A percentile compares a stretch with the other conserved stretches of the same genome.
Evolutionary conservation across 306 rosid genomes (phyloP).

Genomic region (Fragaria vesca): DNA sequence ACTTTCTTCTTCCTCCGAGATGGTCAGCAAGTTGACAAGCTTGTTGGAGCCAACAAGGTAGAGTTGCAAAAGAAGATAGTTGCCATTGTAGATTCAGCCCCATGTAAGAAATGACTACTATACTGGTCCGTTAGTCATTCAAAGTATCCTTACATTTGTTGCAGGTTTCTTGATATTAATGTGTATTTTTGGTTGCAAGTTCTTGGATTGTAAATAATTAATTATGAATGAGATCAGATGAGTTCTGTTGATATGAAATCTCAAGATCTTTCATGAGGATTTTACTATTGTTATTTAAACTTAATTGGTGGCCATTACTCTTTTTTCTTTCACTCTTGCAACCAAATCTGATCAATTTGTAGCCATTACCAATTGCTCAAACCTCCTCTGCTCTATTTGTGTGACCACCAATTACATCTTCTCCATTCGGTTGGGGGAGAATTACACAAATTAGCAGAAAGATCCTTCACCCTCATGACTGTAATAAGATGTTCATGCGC

Average conservation of each 20-base stretch:
- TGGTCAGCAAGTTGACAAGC: conserved; percentile 87
- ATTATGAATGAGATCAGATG: conserved; percentile 2
- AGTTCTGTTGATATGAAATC: conserved; percentile 4
- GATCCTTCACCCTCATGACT: background rate
- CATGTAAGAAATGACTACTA: conserved; percentile 21
- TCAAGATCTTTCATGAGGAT: background rate
- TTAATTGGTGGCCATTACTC: background rate
- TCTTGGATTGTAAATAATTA: conserved; percentile 11
- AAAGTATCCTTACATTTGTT: background rate
- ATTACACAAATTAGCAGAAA: background rate
- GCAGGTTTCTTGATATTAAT: conserved; percentile 12
- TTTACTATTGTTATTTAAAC: background rate
- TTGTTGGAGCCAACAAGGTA: conserved; percentile 94
- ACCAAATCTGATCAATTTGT: background rate
- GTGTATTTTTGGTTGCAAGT: conserved; percentile 23
- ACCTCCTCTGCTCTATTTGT: background rate
- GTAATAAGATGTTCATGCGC: background rate
- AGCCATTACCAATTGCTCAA: background rate
- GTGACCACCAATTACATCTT: background rate
- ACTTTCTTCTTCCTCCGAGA: conserved; percentile 91
- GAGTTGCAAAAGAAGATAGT: conserved; percentile 77
- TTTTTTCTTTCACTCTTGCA: background rate
- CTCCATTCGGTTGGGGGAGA: background rate
- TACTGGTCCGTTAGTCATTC: conserved; percentile 14
- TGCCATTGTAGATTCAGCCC: conserved; percentile 50